Base-by-base conservation (phyloP, 2,329 filamentous ascomycete genomes). In the Trichoderma koningiopsis region DNA sequence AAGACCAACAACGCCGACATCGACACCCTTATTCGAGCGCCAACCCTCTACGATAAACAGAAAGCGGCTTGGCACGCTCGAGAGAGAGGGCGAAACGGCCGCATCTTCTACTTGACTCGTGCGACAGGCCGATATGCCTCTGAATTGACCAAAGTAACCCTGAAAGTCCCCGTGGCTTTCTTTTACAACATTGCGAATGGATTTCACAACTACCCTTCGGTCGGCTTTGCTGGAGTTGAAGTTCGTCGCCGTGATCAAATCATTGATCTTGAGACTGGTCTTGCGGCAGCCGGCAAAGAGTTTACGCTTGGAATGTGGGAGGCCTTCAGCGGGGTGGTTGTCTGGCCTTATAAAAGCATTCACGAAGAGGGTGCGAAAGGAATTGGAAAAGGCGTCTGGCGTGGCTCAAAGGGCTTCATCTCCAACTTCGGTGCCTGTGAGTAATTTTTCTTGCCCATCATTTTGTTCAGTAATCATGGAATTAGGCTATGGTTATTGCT, bases 161-260 rank as follows among this genome's bases (percentile, higher is more conserved):
- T 92, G 60, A 88, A 88, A 71, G 86, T 89, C 0, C 91, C 91
- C 0, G 87, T 92, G 75, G 88, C 91, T 69, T 87, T 93, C 66
- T 88, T 89, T 11, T 80, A 92, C 65, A 89, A 88, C 33, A 79
- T 93, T 43, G 88, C 91, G 1, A 89, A 89, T 76, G 91, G 91
- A 0, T 92, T 92, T 72, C 91, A 92, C 75, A 93, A 93, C 73
- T 89, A 87, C 1, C 91, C 91, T 0, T 89, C 88, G 60, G 81
- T 93, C 3, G 92, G 76, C 6, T 74, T 91, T 72, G 86, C 88
- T 13, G 89, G 70, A 1, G 68, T 88, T 4, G 88, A 86, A 24
- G 90, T 93, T 0, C 83, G 89, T 7, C 87, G 87, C 56, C 82
- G 86, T 3, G 88, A 89, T 31, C 88, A 88, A 69, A 88, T 93